A percentile compares a stretch with the other conserved stretches of the same genome.
phyloP scores from a whole-genome alignment of 805 yeast genomes.

The Candida bentonensis region DNA sequence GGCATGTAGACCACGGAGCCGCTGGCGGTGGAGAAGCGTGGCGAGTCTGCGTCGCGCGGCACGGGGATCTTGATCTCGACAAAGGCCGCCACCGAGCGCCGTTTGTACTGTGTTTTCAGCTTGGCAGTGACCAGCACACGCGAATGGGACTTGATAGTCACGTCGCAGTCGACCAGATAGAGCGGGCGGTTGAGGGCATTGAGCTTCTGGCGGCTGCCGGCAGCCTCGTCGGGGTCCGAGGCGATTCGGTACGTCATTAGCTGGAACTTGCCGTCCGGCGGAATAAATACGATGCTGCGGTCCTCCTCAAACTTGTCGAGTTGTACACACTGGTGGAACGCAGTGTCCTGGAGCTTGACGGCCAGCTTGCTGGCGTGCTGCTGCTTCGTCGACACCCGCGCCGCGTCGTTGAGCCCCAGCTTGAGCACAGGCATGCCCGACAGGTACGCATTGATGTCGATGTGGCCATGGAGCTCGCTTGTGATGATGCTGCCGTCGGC shows the following conservation, averaged over 20 bases:
- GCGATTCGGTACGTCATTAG: conserved; percentile 41
- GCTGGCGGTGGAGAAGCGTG: conserved; percentile 54
- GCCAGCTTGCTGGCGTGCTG: conserved; percentile 12
- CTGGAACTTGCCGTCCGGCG: conserved; percentile 81
- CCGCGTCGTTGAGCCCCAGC: conserved; percentile 48
- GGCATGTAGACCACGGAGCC: conserved; percentile 65
- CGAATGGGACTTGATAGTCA: conserved; percentile 28
- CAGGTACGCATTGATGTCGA: conserved; percentile 59
- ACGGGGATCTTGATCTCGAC: conserved; percentile 52
- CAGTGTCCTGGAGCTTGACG: conserved; percentile 45
- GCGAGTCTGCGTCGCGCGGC: conserved; percentile 41
- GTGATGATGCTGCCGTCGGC: conserved; percentile 45
- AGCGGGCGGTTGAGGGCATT: conserved; percentile 32
- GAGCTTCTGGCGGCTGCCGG: conserved; percentile 2
- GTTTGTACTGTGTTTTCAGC: conserved; percentile 47
- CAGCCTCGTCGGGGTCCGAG: conserved; percentile 17
- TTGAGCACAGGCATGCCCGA: conserved; percentile 84
- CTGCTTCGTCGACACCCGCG: conserved; percentile 8
- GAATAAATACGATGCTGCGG: conserved; percentile 58
- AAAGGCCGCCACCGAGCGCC: conserved; percentile 45
- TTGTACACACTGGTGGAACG: conserved; percentile 82
- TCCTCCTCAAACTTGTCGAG: conserved; percentile 45
- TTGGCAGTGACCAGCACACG: conserved; percentile 32
- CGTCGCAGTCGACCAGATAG: conserved; percentile 34
- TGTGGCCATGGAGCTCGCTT: conserved; percentile 58